Base-by-base conservation (phyloP, 495 filamentous ascomycete species). In the Neurospora sp. region DNA sequence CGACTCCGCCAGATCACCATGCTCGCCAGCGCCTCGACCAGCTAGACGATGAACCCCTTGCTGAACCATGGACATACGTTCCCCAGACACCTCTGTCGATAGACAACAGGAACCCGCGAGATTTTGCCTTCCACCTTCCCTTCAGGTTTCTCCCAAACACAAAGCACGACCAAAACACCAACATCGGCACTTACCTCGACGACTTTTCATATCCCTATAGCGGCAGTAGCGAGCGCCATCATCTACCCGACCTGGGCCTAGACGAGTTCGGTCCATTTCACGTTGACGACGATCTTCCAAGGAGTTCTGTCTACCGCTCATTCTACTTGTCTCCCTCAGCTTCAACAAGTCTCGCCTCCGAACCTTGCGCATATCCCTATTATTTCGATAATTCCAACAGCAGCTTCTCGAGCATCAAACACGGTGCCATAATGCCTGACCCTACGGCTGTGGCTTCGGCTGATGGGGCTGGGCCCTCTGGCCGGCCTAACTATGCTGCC, bases 261-360 rank as follows among this genome's bases (percentile, higher is more conserved):
- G 28, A 66, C 54, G 28, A 66, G 13, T 62, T 62, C 54, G 24
- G 54, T 62, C 54, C 54, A 34, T 34, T 34, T 19, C 54, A 66
- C 54, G 11, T 66, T 34, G 54, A 36, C 54, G 54, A 34, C 54
- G 15, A 66, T 66, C 54, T 66, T 66, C 28, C 54, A 66, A 66
- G 54, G 54, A 62, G 45, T 39, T 59, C 70, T 15, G 75, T 73
- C 36, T 71, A 71, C 71, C 69, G 72, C 73, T 79, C 77, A 39
- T 81, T 81, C 39, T 81, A 76, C 74, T 40, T 76, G 19, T 78
- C 80, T 31, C 77, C 78, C 10, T 74, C 80, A 74, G 69, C 76
- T 37, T 78, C 79, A 7, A 77, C 75, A 15, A 80, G 77, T 72
- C 59, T 75, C 71, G 74, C 39, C 19, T 76, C 75, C 31, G 62